Conservation (phyloP, 2,329 filamentous ascomycete genomes). For the Lachnellula subtilissima region DNA sequence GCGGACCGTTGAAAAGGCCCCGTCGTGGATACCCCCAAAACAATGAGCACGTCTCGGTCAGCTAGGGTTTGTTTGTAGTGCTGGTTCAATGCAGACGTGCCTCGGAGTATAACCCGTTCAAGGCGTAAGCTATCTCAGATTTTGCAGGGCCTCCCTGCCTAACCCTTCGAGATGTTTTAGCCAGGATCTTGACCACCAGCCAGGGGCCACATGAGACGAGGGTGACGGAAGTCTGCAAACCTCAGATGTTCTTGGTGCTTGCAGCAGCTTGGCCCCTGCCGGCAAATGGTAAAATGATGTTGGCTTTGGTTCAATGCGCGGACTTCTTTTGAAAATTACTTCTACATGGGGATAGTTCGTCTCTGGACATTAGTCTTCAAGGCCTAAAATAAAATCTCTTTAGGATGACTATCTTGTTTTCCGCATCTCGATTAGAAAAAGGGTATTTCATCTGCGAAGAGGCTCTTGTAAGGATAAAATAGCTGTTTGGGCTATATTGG, state of each 20-base stretch:
- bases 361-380: too few species aligned
- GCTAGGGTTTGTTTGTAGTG: constrained; percentile 20
- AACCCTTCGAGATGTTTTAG: constrained; percentile 28
- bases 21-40: constrained; percentile 23
- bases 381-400: too few species aligned
- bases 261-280: constrained; percentile 11
- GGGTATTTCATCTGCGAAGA: neutral
- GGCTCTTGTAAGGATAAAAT: constrained; percentile 21
- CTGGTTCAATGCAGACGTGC: constrained; percentile 28
- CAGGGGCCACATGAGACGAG: constrained; percentile 30
- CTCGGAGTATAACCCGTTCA: constrained; percentile 30
- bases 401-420: neutral
- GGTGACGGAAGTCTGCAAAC: constrained; percentile 26
- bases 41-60: constrained; percentile 19
- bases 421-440: too few species aligned
- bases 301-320: constrained; percentile 10
- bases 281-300: constrained; percentile 16
- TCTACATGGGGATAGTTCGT: constrained; percentile 6
- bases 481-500: constrained; percentile 24
- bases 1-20: constrained; percentile 27
- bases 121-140: constrained; percentile 24
- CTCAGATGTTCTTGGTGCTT: neutral
- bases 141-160: constrained; percentile 27
- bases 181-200: constrained; percentile 28
- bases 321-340: constrained; percentile 3